Conservation (phyloP, 2,329 filamentous ascomycete species). For the Coniochaeta ligniaria region DNA sequence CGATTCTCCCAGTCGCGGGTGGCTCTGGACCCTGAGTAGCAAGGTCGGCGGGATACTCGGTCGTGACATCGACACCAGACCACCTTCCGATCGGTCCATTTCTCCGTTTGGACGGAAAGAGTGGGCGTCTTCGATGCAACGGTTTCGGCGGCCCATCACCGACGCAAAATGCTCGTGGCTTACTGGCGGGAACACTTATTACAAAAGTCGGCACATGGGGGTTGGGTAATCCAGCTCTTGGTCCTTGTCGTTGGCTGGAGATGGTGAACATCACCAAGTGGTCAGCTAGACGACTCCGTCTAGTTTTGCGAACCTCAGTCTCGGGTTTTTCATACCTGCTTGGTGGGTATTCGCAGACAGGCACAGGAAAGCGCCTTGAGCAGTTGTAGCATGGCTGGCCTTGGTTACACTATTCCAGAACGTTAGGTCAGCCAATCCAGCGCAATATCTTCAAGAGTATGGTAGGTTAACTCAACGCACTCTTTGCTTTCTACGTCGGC, state of each 20-base stretch:
- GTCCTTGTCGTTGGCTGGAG: background rate
- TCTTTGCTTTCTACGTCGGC: constrained; percentile 41
- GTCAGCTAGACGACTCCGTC: constrained; percentile 3
- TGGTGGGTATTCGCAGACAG: constrained; percentile 31
- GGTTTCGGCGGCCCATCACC: background rate
- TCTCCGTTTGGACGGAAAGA: background rate
- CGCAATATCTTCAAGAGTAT: no score
- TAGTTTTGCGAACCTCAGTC: constrained; percentile 2
- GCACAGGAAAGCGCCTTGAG: constrained; percentile 37
- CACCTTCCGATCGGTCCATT: constrained; percentile 4
- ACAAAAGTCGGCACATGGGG: constrained; percentile 1
- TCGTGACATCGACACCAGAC: constrained; percentile 6
- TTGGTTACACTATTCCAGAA: constrained; percentile 34
- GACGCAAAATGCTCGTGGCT: constrained; percentile 3
- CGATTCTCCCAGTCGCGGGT: background rate
- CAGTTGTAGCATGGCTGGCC: constrained; percentile 41
- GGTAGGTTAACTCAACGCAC: constrained; percentile 16
- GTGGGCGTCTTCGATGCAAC: background rate
- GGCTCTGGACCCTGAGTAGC: background rate
- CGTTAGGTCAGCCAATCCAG: background rate
- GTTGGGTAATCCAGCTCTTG: background rate
- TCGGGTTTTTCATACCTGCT: background rate
- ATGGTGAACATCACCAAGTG: constrained; percentile 8
- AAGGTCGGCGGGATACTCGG: constrained; percentile 4
- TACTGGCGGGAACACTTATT: constrained; percentile 3